Evolutionary conservation across 2,329 filamentous ascomycete species (phyloP), one percentile per base, ranked within the genome.

Genomic region (Chrysosporium keratinophilum): DNA sequence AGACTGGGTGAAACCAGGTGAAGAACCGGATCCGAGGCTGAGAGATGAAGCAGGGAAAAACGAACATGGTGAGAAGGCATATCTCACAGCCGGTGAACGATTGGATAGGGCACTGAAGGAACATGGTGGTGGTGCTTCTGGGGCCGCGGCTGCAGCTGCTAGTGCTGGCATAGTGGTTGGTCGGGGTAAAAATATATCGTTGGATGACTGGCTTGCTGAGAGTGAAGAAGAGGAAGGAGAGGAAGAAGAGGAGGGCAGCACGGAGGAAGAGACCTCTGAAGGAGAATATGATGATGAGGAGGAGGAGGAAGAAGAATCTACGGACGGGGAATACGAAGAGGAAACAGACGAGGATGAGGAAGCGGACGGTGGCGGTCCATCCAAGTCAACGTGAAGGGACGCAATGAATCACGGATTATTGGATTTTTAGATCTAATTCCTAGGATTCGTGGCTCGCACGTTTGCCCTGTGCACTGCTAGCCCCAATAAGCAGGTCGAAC

Each of bases 181-280:
- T 41, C 63, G 10, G 54, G 63, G 19, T 14, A 82, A 82, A 50
- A 81, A 81, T 40, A 95, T 95, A 78, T 88, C 84, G 17, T 72
- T 98, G 58, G 89, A 97, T 72, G 88, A 95, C 67, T 97, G 93
- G 90, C 75, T 97, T 54, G 88, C 84, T 3, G 86, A 88, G 63
- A 82, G 81, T 42, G 80, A 82, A 14, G 76, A 74, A 28, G 74
- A 78, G 0, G 69, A 72, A 33, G 74, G 75, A 0, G 75, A 77
- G 1, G 74, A 75, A 0, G 75, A 77, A 1, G 76, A 78, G 6
- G 76, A 76, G 1, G 73, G 75, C 1, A 71, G 74, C 0, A 75
- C 77, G 0, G 71, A 72, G 0, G 74, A 74, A 2, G 71, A 71
- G 48, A 64, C 64, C 1, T 71, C 73, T 0, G 73, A 73, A 0